Percentiles rank a stretch among this genome's conserved stretches.
phyloP scores from a whole-genome alignment of 176 grass and related monocot species.

The Cocos nucifera region DNA sequence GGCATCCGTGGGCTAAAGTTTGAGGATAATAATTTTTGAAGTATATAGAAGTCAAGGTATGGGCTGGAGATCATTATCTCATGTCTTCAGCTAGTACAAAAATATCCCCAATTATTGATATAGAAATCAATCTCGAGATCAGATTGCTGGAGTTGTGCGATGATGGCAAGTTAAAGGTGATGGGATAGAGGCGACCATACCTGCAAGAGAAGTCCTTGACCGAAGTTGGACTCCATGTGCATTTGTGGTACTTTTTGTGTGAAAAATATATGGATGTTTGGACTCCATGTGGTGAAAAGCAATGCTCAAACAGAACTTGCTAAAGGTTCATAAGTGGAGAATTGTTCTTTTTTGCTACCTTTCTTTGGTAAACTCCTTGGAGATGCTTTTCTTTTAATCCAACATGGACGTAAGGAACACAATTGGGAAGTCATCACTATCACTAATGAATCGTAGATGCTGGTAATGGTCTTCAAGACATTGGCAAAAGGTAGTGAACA shows the following conservation, averaged over 20 bases:
- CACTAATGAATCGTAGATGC: conserved; percentile 68
- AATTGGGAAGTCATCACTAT: conserved; percentile 48
- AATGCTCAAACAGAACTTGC: conserved; percentile 71
- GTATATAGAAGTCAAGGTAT: no score
- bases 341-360: conserved; percentile 37
- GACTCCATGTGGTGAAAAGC: conserved; percentile 76
- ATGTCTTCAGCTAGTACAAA: no score
- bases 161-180: no score
- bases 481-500: conserved; percentile 46
- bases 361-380: conserved; percentile 47
- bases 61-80: no score
- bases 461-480: conserved; percentile 68
- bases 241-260: conserved; percentile 48
- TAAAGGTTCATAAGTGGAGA: conserved; percentile 40
- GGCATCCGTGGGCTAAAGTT: no score
- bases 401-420: conserved; percentile 54
- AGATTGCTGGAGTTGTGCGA: no score
- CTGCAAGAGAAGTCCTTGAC: no score
- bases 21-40: no score
- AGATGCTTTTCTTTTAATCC: conserved; percentile 59
- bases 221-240: no score
- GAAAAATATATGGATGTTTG: conserved; percentile 45
- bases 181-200: no score
- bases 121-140: no score
- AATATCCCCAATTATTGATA: no score